Base-by-base conservation (phyloP, 2,329 filamentous ascomycete genomes). In the Xylariomycetidae sp. region DNA sequence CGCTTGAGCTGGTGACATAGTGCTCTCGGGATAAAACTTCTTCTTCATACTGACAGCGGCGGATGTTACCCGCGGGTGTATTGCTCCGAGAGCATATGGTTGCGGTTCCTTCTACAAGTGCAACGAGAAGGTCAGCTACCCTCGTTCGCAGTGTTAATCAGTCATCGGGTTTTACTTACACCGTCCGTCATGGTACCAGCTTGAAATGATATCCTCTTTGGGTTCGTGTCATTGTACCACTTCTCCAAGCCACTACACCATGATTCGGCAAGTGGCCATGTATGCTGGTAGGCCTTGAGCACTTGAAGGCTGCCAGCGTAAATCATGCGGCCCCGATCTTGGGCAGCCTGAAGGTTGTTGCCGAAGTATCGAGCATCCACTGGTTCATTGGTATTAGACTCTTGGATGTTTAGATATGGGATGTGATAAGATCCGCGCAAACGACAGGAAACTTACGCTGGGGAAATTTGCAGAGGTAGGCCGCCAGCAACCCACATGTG, bases 191-290 rank as follows among this genome's bases (percentile, higher is more conserved):
- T 72, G 30, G 67, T 65, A 9, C 61, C 64, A 13, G 43, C 45
- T 37, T 72, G 64, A 10, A 60, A 53, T 12, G 54, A 58, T 5
- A 60, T 52, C 3, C 59, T 52, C 19, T 57, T 49, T 10, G 59
- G 58, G 33, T 62, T 63, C 6, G 66, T 60, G 35, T 68, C 63
- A 17, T 58, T 58, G 27, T 60, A 63, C 48, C 70, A 70, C 25
- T 61, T 64, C 31, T 68, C 64, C 3, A 74, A 51, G 1, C 65
- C 62, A 6, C 67, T 65, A n/a, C 67, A 60, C 70, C 70, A 74
- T 6, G 68, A 62, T n/a, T 58, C 57, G 2, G 71, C 68, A 6
- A 74, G 54, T 1, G 71, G 69, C 70, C 71, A 74, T 10, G 70
- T 64, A 24, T 65, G 58, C 35, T 64, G 64, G 47, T 67, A 68